A percentile compares a stretch with the other conserved stretches of the same genome.
Conservation (phyloP, 805 yeast genomes). For the Teunomyces gatunensis region DNA sequence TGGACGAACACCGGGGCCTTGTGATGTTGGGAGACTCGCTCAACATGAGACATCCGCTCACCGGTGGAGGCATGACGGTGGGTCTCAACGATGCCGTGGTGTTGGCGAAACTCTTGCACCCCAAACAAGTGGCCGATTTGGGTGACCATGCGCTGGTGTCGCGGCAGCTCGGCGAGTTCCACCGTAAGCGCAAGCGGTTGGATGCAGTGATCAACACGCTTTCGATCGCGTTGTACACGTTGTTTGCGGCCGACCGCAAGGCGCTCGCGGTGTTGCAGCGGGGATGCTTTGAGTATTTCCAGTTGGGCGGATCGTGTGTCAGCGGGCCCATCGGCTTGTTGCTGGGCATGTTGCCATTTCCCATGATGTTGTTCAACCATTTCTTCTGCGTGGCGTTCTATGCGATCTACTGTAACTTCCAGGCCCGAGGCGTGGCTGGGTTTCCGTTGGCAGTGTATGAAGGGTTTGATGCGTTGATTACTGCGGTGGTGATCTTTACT, state of each 20-base stretch:
- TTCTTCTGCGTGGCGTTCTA: conserved; percentile 90
- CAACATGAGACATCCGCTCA: conserved; percentile 96
- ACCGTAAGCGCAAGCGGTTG: conserved; percentile 69
- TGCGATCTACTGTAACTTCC: conserved; percentile 67
- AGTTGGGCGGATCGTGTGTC: conserved; percentile 78
- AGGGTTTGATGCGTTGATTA: conserved; percentile 61
- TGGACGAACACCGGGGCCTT: conserved; percentile 59
- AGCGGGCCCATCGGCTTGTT: conserved; percentile 78
- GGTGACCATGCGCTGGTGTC: conserved; percentile 55
- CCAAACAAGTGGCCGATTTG: conserved; percentile 53
- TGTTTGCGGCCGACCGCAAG: conserved; percentile 81
- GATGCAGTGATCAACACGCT: conserved; percentile 86
- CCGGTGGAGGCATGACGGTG: conserved; percentile 99
- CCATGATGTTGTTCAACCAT: conserved; percentile 73
- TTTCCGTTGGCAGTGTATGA: conserved; percentile 72
- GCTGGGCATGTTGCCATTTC: conserved; percentile 77
- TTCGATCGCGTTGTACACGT: conserved; percentile 83
- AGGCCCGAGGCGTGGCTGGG: conserved; percentile 59
- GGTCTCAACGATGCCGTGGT: conserved; percentile 83
- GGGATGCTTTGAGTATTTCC: conserved; percentile 88
- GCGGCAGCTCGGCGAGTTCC: conserved; percentile 63
- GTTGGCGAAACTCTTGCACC: conserved; percentile 60
- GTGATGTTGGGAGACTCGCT: conserved; percentile 88
- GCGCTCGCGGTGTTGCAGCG: conserved; percentile 68
- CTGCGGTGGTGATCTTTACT: conserved; percentile 76